Conservation (phyloP, 768 basidiomycete genomes). For the Boletus subcaerulescens region DNA sequence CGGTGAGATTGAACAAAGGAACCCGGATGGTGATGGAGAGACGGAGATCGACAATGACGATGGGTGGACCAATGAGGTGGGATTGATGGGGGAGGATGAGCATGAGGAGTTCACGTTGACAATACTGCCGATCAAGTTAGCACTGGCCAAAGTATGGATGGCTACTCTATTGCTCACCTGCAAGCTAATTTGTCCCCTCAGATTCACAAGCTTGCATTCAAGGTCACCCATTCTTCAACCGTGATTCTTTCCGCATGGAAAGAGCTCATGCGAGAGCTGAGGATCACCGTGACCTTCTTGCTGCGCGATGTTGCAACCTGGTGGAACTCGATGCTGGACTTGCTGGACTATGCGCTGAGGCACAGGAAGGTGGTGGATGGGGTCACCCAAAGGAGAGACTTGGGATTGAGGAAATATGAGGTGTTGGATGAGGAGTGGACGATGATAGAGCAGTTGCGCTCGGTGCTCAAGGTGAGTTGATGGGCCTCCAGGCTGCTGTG, state of each 20-base stretch:
- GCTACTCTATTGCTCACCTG: neutral
- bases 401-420: constrained; percentile 18
- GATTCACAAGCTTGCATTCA: constrained; percentile 17
- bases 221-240: constrained; percentile 14
- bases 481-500: no score
- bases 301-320: no score
- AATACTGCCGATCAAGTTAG: constrained; percentile 22
- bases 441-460: constrained; percentile 30
- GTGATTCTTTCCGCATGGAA: constrained; percentile 20
- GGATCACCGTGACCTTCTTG: no score
- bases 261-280: no score
- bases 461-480: constrained; percentile 28
- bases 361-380: constrained; percentile 21
- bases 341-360: neutral
- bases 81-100: constrained; percentile 11
- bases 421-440: constrained; percentile 33
- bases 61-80: constrained; percentile 28
- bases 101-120: neutral
- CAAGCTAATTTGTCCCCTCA: constrained; percentile 3
- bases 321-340: no score
- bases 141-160: constrained; percentile 22
- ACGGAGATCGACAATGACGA: constrained; percentile 9
- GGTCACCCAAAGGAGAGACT: constrained; percentile 8
- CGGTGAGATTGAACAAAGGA: no score
- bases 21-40: neutral